A percentile compares a stretch with the other conserved stretches of the same genome.
Evolutionary conservation across 2,329 filamentous ascomycete species (phyloP).

Genomic region (Alternaria ethzedia): DNA sequence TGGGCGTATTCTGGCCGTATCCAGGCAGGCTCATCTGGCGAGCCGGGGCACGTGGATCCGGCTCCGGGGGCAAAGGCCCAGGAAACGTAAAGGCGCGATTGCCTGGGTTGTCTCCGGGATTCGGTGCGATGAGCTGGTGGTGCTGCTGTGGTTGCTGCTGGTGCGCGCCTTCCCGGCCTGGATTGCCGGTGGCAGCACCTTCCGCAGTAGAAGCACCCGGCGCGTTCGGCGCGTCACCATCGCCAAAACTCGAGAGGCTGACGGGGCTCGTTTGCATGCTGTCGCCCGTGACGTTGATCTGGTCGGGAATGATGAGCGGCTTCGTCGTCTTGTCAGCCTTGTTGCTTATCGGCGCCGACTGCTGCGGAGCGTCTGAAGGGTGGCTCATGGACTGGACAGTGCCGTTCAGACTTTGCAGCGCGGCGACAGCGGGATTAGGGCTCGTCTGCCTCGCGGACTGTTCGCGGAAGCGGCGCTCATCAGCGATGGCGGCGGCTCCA

Average conservation of each 20-base stretch:
- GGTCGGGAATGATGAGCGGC: constrained; percentile 58
- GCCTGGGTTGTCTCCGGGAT: constrained; percentile 44
- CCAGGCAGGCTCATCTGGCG: constrained; percentile 67
- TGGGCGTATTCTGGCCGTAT: constrained; percentile 63
- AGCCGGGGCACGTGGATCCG: constrained; percentile 57
- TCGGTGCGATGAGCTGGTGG: constrained; percentile 44
- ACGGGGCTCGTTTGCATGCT: constrained; percentile 60
- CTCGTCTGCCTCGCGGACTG: constrained; percentile 54
- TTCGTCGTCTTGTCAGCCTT: constrained; percentile 56
- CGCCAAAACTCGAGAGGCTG: constrained; percentile 61
- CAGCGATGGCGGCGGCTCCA: constrained; percentile 56
- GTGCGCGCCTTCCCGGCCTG: constrained; percentile 46
- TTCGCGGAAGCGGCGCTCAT: constrained; percentile 54
- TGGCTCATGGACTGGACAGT: constrained; percentile 40
- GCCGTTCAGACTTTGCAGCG: constrained; percentile 54
- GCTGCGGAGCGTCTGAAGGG: constrained; percentile 51
- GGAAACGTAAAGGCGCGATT: constrained; percentile 70
- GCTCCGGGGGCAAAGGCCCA: constrained; percentile 59
- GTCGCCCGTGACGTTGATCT: constrained; percentile 47
- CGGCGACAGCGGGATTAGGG: constrained; percentile 55
- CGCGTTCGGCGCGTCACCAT: constrained; percentile 56
- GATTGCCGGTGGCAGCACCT: constrained; percentile 54
- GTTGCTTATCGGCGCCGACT: constrained; percentile 55
- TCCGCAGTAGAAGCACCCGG: constrained; percentile 59
- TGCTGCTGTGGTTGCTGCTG: constrained; percentile 38